Evolutionary conservation across 2,329 filamentous ascomycete species (phyloP), one percentile per base, ranked within the genome.

Genomic region (Alternaria dauci): DNA sequence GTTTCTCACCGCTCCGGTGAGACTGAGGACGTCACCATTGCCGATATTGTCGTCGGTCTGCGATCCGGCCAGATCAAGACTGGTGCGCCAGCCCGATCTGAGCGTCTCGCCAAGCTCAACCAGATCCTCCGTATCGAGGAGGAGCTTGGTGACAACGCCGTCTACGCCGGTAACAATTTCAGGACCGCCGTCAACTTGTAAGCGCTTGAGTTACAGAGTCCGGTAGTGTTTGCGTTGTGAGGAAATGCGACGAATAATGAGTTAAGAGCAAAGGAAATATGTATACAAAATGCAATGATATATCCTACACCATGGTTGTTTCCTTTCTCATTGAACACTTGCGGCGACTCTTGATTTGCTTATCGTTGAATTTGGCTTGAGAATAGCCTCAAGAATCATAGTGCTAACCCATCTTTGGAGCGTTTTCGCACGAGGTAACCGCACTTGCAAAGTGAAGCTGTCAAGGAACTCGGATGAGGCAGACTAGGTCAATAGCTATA

Each of bases 41-140:
- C 95, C 73, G 95, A 99, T 81, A 95, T 99, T 73, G 93, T 94
- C 69, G 95, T 99, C 74, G 95, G 95, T 86, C 92, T 99, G 79
- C 92, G 95, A 76, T 86, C 94, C 76, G 95, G 95, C 72, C 93
- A 99, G 88, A 98, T 99, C 89, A 79, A 78, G 71, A 75, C 72
- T 57, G 72, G 72, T 70, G 73, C 73, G 30, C 95, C 95, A 74
- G 91, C 91, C 80, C 91, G 95, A 78, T 97, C 94, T 74, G 95
- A 99, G 89, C 94, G 95, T 87, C 88, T 98, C 73, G 95, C 95
- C 82, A 99, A 99, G 89, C 92, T 99, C 80, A 99, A 99, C 91
- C 95, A 99, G 88, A 97, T 99, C 78, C 91, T 99, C 79, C 93
- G 95, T 80, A 99, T 99, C 76, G 95, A 99, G 89, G 95, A 99